A percentile compares a stretch with the other conserved stretches of the same genome.
Evolutionary conservation across 2,329 filamentous ascomycete species (phyloP).

Genomic region (Pestalotiopsis sp.): DNA sequence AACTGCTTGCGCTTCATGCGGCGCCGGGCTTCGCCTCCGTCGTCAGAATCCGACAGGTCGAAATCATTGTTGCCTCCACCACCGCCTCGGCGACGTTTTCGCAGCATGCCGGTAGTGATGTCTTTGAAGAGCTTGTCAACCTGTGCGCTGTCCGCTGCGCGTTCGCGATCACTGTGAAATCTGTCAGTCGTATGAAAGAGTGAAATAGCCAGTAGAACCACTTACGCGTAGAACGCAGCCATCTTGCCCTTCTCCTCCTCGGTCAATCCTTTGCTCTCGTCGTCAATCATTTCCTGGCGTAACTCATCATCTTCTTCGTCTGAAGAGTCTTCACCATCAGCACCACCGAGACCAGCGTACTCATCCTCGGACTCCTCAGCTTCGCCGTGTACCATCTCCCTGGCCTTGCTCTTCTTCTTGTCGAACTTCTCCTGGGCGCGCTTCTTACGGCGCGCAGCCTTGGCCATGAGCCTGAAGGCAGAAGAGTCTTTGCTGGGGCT

Average conservation of each 20-base stretch:
- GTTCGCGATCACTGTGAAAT: slow-evolving; percentile 69
- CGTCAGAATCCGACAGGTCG: slow-evolving; percentile 88
- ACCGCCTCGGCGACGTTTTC: slow-evolving; percentile 64
- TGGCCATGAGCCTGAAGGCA: slow-evolving; percentile 74
- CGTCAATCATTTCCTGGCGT: slow-evolving; percentile 87
- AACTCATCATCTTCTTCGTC: slow-evolving; percentile 77
- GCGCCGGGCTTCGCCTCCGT: slow-evolving; percentile 76
- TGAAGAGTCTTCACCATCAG: slow-evolving; percentile 81
- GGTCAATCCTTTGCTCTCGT: slow-evolving; percentile 74
- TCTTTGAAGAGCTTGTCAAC: slow-evolving; percentile 92
- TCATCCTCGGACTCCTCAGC: slow-evolving; percentile 98
- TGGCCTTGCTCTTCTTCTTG: slow-evolving; percentile 85
- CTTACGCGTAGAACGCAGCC: slow-evolving; percentile 88
- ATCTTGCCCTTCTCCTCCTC: slow-evolving; percentile 72
- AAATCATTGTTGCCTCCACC: slow-evolving; percentile 71
- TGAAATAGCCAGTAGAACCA: background rate
- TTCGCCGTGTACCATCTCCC: slow-evolving; percentile 86
- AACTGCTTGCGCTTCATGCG: slow-evolving; percentile 87
- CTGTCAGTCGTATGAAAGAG: slow-evolving; percentile 1
- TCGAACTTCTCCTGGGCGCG: slow-evolving; percentile 64
- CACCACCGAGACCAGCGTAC: slow-evolving; percentile 91
- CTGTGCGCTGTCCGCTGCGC: slow-evolving; percentile 80
- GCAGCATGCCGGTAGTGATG: slow-evolving; percentile 84
- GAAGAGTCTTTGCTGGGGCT: slow-evolving; percentile 19
- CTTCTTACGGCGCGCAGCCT: slow-evolving; percentile 61